A percentile compares a stretch with the other conserved stretches of the same genome.
Conservation (phyloP, 176 grass and related monocot genomes). For the Cenchrus americanus region DNA sequence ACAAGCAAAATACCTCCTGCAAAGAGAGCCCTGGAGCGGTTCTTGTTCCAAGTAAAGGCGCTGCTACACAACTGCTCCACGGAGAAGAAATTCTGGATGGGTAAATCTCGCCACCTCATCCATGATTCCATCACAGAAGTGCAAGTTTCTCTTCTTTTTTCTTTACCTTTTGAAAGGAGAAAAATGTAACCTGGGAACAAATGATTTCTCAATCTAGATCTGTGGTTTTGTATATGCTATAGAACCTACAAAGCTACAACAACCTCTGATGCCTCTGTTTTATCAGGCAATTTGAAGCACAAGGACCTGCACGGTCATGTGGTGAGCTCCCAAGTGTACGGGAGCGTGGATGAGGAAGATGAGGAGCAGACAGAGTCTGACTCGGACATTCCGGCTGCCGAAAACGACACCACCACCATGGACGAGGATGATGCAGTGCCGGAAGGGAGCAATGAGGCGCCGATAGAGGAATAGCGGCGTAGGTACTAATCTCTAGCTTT, state of each 20-base stretch:
- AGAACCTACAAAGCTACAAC: not conserved
- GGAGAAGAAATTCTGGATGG: constrained; percentile 55
- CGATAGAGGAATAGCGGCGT: constrained; percentile 36
- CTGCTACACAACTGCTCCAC: constrained; percentile 70
- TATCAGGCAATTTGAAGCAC: constrained; percentile 77
- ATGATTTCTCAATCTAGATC: not conserved
- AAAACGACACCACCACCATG: constrained; percentile 43
- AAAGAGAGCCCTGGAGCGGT: constrained; percentile 80
- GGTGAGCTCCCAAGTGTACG: constrained; percentile 85
- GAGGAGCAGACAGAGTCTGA: constrained; percentile 46
- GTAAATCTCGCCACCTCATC: constrained; percentile 39
- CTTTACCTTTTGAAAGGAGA: too few species aligned
- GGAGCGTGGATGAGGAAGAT: constrained; percentile 44
- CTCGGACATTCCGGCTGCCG: constrained; percentile 3
- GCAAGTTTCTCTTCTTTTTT: too few species aligned
- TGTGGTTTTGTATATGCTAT: not conserved
- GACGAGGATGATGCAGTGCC: constrained; percentile 37
- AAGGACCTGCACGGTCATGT: constrained; percentile 74
- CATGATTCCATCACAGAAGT: not conserved
- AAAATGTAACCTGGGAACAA: not conserved
- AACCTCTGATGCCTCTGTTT: not conserved
- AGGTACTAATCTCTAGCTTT: constrained; percentile 25
- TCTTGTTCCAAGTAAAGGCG: constrained; percentile 82
- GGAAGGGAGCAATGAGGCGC: constrained; percentile 26
- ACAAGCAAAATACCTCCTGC: constrained; percentile 82